A percentile compares a stretch with the other conserved stretches of the same genome.
Conservation (phyloP, 257 asterid genomes). For the Solanum medicagineum region DNA sequence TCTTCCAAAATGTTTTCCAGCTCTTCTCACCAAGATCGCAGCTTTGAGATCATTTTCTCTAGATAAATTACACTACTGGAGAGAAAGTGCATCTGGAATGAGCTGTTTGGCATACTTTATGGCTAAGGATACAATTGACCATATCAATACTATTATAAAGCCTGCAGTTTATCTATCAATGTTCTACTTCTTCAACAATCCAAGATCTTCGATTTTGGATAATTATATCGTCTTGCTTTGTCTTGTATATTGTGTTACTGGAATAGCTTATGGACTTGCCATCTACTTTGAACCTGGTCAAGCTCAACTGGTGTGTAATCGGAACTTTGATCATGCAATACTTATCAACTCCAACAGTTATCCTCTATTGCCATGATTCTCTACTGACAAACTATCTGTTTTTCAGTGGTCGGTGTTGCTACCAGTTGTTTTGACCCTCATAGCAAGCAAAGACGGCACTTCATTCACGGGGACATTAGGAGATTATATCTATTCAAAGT, state of each 20-base stretch:
- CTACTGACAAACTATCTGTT: neutral
- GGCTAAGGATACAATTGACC: conserved; percentile 87
- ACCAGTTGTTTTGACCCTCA: conserved; percentile 80
- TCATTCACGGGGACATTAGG: conserved; percentile 29
- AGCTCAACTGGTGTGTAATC: conserved; percentile 69
- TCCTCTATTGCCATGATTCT: neutral
- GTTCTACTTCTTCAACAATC: conserved; percentile 99
- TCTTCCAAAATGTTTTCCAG: conserved; percentile 19
- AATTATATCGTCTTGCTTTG: conserved; percentile 69
- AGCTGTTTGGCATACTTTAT: conserved; percentile 95
- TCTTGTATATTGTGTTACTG: conserved; percentile 90
- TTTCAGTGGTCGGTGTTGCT: conserved; percentile 79
- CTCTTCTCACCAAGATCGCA: conserved; percentile 71
- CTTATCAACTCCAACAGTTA: neutral
- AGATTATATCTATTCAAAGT: conserved; percentile 57
- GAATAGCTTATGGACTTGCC: conserved; percentile 86
- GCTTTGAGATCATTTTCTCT: conserved; percentile 90
- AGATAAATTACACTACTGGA: conserved; percentile 94
- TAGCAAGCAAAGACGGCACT: conserved; percentile 50
- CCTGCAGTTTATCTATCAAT: conserved; percentile 92
- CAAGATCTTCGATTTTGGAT: conserved; percentile 64
- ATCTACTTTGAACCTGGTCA: conserved; percentile 83
- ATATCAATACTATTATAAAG: conserved; percentile 65
- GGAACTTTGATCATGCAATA: neutral
- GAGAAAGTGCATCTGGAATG: conserved; percentile 94